Evolutionary conservation across 345 rosid species (phyloP), one percentile per base, ranked within the genome.

Genomic region (Brassica incana): DNA sequence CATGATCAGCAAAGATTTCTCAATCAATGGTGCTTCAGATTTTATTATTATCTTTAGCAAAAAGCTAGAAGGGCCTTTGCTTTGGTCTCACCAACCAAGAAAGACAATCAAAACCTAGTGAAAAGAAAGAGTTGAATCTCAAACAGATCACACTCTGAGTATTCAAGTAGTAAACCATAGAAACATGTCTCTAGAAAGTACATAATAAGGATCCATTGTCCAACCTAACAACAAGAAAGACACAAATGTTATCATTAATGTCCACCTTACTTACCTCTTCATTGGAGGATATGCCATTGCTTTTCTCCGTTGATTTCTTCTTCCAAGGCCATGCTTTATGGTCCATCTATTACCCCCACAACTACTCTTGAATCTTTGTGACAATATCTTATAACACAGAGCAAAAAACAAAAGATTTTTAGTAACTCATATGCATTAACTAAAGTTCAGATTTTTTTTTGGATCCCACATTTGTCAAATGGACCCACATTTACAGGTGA

Each of bases 281-380:
- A 56, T 87, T 84, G 8, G 71, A 64, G 7, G 86, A 77, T 25
- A 54, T n/a, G 20, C 68, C 73, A 14, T 83, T 77, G 18, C 77
- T 76, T 71, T 71, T 83, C 83, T 90, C 97, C 2, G 81, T 56
- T 6, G 95, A 84, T 83, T 85, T 92, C 86, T 92, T 94, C 88
- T 87, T 88, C 97, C 97, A 89, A 65, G 87, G 86, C 98, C 98
- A 90, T 25, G 89, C 67, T 77, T 86, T 94, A 29, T 87, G 86
- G 71, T 94, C 97, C 98, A 94, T 94, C 50, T 52, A 52, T n/a
- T 50, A 50, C 16, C 10, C 38, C 35, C 79, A 59, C 79, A 74
- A 69, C 73, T 65, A 69, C 14, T 54, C 75, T 61, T 40, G 40
- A 75, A 56, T 40, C 67, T 69, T 48, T 38, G 14, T 43, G 14